A percentile compares a stretch with the other conserved stretches of the same genome.
phyloP scores from a whole-genome alignment of 768 basidiomycete genomes.

The Pholiota molesta region DNA sequence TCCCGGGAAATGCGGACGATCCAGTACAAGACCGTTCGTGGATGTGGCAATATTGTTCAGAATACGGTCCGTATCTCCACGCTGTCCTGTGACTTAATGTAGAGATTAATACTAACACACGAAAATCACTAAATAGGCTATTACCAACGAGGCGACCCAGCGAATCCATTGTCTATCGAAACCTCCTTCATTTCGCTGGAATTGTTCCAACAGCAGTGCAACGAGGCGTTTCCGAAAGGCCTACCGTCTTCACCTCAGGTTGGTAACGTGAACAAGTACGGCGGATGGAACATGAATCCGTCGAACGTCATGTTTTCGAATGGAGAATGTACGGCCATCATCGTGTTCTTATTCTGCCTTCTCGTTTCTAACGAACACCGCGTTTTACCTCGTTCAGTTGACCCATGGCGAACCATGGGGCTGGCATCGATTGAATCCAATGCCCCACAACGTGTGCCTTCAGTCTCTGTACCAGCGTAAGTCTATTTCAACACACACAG shows the following conservation, averaged over 20 bases:
- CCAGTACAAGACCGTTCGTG: constrained; percentile 47
- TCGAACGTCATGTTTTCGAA: constrained; percentile 52
- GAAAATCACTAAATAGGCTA: constrained; percentile 32
- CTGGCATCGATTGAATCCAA: constrained; percentile 51
- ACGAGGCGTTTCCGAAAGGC: constrained; percentile 39
- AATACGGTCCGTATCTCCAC: constrained; percentile 40
- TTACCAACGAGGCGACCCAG: constrained; percentile 50
- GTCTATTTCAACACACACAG: constrained; percentile 5
- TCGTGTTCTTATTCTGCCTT: background rate
- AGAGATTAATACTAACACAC: background rate
- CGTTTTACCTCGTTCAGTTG: constrained; percentile 32
- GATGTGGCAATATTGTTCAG: constrained; percentile 59
- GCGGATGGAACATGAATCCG: constrained; percentile 54
- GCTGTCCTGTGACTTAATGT: too few relatives aligned
- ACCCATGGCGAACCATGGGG: constrained; percentile 56
- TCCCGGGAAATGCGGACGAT: constrained; percentile 42
- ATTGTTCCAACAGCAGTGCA: constrained; percentile 48
- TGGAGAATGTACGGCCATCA: constrained; percentile 47
- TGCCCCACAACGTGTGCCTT: constrained; percentile 44
- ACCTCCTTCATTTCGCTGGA: constrained; percentile 48
- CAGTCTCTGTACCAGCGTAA: constrained; percentile 40
- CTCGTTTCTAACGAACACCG: background rate
- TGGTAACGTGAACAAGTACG: constrained; percentile 49
- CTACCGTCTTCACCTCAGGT: constrained; percentile 45
- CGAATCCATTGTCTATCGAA: constrained; percentile 49